These are phyloP conservation scores for Phylloporus sp. DNA, from an alignment of 768 basidiomycete genomes.

Conservation along the genomic window DNA sequence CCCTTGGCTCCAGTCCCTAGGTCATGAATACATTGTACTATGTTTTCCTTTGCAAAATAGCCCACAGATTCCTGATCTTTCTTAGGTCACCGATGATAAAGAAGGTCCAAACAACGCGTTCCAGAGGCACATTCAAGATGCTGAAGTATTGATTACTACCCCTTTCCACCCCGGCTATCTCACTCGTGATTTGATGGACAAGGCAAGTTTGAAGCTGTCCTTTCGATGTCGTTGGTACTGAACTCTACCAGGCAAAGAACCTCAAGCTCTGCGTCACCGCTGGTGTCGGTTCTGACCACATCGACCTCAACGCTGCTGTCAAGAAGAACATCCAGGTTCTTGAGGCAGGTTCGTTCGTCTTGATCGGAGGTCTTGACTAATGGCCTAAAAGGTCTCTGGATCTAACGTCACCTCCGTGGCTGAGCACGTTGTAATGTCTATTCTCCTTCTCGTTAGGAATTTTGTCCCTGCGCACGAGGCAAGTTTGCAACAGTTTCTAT, in stretches of 20 bases:
- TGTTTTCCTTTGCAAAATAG: slow-evolving; percentile 21
- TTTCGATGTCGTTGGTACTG: background rate
- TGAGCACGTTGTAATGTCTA: slow-evolving; percentile 87
- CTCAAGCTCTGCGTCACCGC: slow-evolving; percentile 88
- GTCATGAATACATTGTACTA: slow-evolving; percentile 80
- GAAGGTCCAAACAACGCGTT: slow-evolving; percentile 77
- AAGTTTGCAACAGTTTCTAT: slow-evolving; percentile 3
- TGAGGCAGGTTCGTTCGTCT: slow-evolving; percentile 33
- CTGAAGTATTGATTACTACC: slow-evolving; percentile 75
- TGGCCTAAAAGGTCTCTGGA: slow-evolving; percentile 53
- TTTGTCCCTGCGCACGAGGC: slow-evolving; percentile 81
- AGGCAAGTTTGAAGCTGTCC: slow-evolving; percentile 33
- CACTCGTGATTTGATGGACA: slow-evolving; percentile 64
- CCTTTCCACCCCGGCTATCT: slow-evolving; percentile 85
- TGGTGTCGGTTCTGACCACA: slow-evolving; percentile 85
- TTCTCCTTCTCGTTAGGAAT: slow-evolving; percentile 86
- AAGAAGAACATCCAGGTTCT: slow-evolving; percentile 75
- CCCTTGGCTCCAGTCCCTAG: slow-evolving; percentile 62
- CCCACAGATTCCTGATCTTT: background rate
- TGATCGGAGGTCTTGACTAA: background rate
- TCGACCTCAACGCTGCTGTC: slow-evolving; percentile 84
- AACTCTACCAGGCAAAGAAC: slow-evolving; percentile 61
- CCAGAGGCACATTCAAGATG: slow-evolving; percentile 76
- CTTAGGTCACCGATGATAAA: slow-evolving; percentile 70
- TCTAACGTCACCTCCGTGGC: slow-evolving; percentile 91